These are phyloP conservation scores for Gautieria morchelliformis DNA, from an alignment of 768 basidiomycete species.

Conservation along the genomic window DNA sequence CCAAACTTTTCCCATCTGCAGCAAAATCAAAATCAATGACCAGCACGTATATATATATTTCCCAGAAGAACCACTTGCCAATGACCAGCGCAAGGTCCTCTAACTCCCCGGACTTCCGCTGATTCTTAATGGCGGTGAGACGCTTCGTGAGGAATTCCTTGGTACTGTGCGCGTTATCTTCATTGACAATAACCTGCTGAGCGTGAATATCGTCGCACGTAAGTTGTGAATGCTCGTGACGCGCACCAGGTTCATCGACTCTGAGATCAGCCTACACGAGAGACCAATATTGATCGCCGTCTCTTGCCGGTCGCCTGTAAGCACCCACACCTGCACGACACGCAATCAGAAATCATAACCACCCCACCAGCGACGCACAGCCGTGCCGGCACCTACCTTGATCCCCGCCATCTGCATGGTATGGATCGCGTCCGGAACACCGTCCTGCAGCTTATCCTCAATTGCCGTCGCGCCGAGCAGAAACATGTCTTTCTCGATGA, in stretches of 20 bases:
- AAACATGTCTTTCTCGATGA: conserved; percentile 91
- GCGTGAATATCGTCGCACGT: background rate
- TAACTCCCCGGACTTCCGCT: conserved; percentile 80
- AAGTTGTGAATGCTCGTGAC: background rate
- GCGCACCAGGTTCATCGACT: conserved; percentile 91
- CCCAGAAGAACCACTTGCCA: conserved; percentile 39
- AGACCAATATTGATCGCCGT: conserved; percentile 99
- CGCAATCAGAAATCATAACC: background rate
- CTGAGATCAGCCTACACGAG: conserved; percentile 93
- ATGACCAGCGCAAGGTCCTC: conserved; percentile 95
- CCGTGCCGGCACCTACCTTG: conserved; percentile 57
- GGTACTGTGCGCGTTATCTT: conserved; percentile 73
- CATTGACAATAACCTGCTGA: conserved; percentile 84
- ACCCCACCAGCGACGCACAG: background rate
- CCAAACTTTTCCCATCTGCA: conserved; percentile 88
- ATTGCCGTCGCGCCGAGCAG: conserved; percentile 95
- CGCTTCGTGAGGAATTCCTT: conserved; percentile 83
- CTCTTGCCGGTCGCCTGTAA: conserved; percentile 97
- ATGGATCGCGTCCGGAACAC: conserved; percentile 96
- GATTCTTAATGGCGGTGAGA: conserved; percentile 86
- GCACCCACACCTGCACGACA: conserved; percentile 72
- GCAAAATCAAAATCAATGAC: conserved; percentile 7
- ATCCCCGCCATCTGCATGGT: conserved; percentile 97
- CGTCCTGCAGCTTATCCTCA: conserved; percentile 97
- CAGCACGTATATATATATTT: background rate